phyloP scores from a whole-genome alignment of 192 early-diverging fungal genomes.

The Bifiguratus adelaidae region DNA sequence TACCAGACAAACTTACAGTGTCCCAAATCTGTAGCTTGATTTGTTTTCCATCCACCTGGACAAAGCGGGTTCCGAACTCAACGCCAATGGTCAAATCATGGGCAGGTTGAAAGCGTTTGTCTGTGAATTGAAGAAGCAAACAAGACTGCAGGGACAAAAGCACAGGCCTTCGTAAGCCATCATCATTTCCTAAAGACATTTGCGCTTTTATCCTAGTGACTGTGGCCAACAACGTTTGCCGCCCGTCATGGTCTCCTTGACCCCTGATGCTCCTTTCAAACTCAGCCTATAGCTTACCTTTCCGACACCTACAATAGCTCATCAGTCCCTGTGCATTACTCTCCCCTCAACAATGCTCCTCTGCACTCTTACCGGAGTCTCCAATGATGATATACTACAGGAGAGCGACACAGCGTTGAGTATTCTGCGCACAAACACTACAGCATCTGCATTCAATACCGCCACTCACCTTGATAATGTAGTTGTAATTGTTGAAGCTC shows the following conservation, averaged over 20 bases:
- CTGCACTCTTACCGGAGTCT: constrained; percentile 48
- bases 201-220: background rate
- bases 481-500: constrained; percentile 46
- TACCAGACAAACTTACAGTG: constrained; percentile 41
- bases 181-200: background rate
- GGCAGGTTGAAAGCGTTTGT: constrained; percentile 68
- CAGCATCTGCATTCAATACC: background rate
- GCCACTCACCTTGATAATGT: constrained; percentile 47
- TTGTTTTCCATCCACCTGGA: constrained; percentile 64
- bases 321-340: background rate
- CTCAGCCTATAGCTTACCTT: constrained; percentile 32
- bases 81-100: constrained; percentile 81
- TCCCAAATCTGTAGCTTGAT: constrained; percentile 96
- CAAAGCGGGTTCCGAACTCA: constrained; percentile 73
- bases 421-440: background rate
- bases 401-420: constrained; percentile 4
- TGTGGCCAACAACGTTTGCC: too few species aligned
- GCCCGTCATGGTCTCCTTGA: too few species aligned
- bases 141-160: constrained; percentile 37
- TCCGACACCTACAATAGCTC: constrained; percentile 48
- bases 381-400: constrained; percentile 77
- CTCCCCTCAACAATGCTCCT: background rate
- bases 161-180: background rate
- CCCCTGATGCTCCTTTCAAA: too few species aligned
- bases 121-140: constrained; percentile 73